Evolutionary conservation across 441 rosid species (phyloP), one percentile per base, ranked within the genome.

Genomic region (Raphanus hybrid): DNA sequence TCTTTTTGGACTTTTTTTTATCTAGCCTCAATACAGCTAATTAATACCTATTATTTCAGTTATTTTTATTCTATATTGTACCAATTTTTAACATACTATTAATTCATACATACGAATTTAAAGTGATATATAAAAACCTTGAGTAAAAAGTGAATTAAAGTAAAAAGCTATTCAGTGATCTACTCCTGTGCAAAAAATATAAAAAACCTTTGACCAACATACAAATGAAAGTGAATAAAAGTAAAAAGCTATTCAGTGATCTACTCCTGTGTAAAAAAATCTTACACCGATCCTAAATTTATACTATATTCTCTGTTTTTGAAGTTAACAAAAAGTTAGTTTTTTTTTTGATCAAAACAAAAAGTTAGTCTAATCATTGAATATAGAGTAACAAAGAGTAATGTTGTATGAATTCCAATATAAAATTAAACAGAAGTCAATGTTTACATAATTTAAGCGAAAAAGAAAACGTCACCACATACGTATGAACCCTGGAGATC

Each of bases 401-500:
- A 57, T 8, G 10, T 20, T 58, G 55, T 41, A 26, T 16, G 10
- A 5, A 63, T 5, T 72, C 8, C 34, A 7, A 16, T 62, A 62
- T 32, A 20, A 6, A 64, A 64, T 10, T 23, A 66, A 20, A 57
- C 5, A 66, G 4, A 75, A 75, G 67, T 75, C 73, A 75, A 45
- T 60, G 48, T 59, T 43, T 43, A 67, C 67, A 67, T 59, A 43
- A 12, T 67, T 41, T 60, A 34, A 65, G 55, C 14, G 32, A 50
- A 2, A 23, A 39, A 64, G 1, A 77, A 77, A 64, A 65, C 72
- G 76, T 77, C 80, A 77, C 41, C 39, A 32, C 80, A 29, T 77
- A 77, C 76, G 80, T 77, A 70, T 6, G 26, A 27, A 27, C 59
- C 48, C 61, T 29, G 6, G 11, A 57, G 61, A 65, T 55, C 16